These are phyloP conservation scores for Nicotiana noctiflora DNA, from an alignment of 257 asterid genomes.

Conservation along the genomic window DNA sequence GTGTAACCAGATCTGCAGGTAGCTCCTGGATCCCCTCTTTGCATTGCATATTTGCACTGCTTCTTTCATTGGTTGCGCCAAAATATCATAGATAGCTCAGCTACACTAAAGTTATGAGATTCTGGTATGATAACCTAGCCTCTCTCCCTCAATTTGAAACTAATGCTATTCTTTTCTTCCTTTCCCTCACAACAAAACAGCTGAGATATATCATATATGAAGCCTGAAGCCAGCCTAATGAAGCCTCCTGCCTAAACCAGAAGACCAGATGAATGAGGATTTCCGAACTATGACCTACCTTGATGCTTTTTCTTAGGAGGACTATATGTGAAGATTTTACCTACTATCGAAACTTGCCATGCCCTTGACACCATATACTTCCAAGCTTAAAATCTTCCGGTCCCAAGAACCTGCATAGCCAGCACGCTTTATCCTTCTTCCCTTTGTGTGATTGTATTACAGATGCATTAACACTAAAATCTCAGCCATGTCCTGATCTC, in stretches of 20 bases:
- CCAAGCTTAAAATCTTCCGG: slow-evolving; percentile 51
- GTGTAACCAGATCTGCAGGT: slow-evolving; percentile 54
- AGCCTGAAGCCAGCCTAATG: slow-evolving; percentile 85
- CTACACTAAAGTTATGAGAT: slow-evolving; percentile 6
- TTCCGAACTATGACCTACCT: slow-evolving; percentile 70
- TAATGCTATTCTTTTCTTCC: slow-evolving; percentile 61
- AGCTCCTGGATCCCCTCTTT: slow-evolving; percentile 31
- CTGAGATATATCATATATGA: slow-evolving; percentile 74
- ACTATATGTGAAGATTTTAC: slow-evolving; percentile 69
- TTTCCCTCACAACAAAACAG: slow-evolving; percentile 71
- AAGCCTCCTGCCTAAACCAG: slow-evolving; percentile 93
- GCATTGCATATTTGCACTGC: slow-evolving; percentile 10
- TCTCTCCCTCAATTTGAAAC: slow-evolving; percentile 34
- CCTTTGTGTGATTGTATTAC: slow-evolving; percentile 43
- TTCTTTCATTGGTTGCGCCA: slow-evolving; percentile 4
- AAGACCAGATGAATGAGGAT: slow-evolving; percentile 74
- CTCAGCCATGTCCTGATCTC: slow-evolving; percentile 37
- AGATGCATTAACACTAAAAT: slow-evolving; percentile 22
- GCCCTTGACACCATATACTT: slow-evolving; percentile 49
- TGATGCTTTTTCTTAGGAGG: slow-evolving; percentile 69
- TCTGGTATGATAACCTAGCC: slow-evolving; percentile 18
- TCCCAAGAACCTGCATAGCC: slow-evolving; percentile 66
- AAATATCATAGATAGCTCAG: not conserved
- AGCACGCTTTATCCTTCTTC: slow-evolving; percentile 43
- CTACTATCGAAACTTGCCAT: slow-evolving; percentile 48